phyloP scores from a whole-genome alignment of 352 stramenopile species.

The Phytophthora colocasiae region DNA sequence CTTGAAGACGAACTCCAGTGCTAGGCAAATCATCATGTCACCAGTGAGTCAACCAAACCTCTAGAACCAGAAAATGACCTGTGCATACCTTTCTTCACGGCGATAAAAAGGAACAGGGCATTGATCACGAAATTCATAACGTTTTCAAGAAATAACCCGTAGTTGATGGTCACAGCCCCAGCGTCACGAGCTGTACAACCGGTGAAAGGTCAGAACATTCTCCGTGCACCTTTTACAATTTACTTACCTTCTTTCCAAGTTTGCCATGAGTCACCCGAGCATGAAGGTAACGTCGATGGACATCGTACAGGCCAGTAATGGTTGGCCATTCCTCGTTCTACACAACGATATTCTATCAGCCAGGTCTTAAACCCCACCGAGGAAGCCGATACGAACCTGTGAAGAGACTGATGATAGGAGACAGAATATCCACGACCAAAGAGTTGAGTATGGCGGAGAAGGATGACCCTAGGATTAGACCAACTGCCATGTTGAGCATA shows the following conservation, averaged over 20 bases:
- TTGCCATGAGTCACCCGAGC: conserved; percentile 59
- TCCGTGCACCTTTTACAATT: background rate
- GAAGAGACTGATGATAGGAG: conserved; percentile 75
- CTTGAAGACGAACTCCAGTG: conserved; percentile 67
- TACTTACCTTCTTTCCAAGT: conserved; percentile 67
- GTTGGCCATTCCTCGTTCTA: conserved; percentile 69
- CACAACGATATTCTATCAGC: background rate
- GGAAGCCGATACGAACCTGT: conserved; percentile 35
- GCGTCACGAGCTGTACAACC: conserved; percentile 50
- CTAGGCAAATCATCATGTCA: conserved; percentile 17
- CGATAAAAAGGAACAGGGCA: conserved; percentile 73
- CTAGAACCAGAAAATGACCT: background rate
- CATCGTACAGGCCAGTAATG: conserved; percentile 68
- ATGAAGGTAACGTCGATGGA: conserved; percentile 38
- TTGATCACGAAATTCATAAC: conserved; percentile 81
- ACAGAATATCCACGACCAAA: conserved; percentile 72
- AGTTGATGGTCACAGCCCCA: conserved; percentile 74
- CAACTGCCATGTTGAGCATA: conserved; percentile 77
- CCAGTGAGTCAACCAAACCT: background rate
- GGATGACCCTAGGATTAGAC: conserved; percentile 69
- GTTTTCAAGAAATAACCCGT: conserved; percentile 72
- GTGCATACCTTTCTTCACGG: conserved; percentile 69
- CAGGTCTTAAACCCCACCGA: no score
- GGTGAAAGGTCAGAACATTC: no score
- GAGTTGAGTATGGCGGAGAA: conserved; percentile 80